These are phyloP conservation scores for Hanseniaspora occidentalis DNA, from an alignment of 805 yeast genomes.

Conservation along the genomic window DNA sequence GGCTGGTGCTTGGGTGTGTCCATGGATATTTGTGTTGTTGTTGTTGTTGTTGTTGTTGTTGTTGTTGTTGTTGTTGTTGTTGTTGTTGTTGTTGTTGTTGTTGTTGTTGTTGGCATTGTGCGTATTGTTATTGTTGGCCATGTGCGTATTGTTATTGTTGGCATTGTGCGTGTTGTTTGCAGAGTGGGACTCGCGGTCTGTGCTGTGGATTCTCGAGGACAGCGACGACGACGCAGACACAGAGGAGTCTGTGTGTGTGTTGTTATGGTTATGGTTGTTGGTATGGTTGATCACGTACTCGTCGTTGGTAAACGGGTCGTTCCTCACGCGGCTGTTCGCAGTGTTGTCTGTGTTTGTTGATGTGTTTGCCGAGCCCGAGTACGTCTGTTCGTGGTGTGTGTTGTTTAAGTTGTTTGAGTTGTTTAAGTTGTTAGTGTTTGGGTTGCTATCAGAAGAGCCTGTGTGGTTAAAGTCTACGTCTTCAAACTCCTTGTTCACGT, in stretches of 20 bases:
- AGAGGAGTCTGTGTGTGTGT: too few relatives aligned
- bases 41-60: not conserved
- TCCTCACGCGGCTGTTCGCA: not conserved
- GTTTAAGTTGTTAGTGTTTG: too few relatives aligned
- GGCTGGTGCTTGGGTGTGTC: too few relatives aligned
- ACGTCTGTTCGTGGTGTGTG: not conserved
- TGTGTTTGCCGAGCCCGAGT: too few relatives aligned
- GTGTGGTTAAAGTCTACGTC: slow-evolving; percentile 3
- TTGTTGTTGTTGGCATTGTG: not conserved
- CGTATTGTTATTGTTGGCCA: not conserved
- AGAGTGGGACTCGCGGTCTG: not conserved
- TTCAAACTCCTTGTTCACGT: slow-evolving; percentile 6
- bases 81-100: not conserved
- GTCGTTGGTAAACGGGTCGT: not conserved
- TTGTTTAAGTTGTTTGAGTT: not conserved
- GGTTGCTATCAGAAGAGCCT: not conserved
- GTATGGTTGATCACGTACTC: not conserved
- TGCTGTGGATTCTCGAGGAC: too few relatives aligned
- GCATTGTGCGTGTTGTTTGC: not conserved
- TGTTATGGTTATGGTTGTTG: too few relatives aligned
- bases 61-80: not conserved
- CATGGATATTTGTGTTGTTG: too few relatives aligned
- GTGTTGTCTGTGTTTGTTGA: not conserved
- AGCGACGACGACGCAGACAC: too few relatives aligned
- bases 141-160: not conserved